Base-by-base conservation (phyloP, 2,329 filamentous ascomycete genomes). In the Neonectria neomacrospora region DNA sequence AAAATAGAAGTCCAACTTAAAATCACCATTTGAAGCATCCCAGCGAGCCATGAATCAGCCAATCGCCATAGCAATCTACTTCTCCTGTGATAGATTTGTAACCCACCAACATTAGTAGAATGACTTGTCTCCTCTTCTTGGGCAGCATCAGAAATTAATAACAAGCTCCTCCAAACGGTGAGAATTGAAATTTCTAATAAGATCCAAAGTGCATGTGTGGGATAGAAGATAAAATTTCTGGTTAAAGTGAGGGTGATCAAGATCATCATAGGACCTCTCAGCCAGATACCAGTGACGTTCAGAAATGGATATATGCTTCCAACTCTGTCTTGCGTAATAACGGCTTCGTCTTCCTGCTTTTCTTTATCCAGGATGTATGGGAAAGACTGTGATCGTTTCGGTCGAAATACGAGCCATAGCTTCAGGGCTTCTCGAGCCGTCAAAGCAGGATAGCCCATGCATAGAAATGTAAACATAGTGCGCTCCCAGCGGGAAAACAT, bases 401-500 rank as follows among this genome's bases (percentile, higher is more conserved):
- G 22, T 32, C 45, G 32, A 51, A 58, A 34, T 51, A 22, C 22
- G 42, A 51, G 14, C 45, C 22, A 11, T 12, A 51, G 32, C 34
- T 51, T 58, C 23, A 58, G 23, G 23, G 45, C 55, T 51, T 51
- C 55, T 23, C 23, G 52, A 54, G 52, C 52, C 16, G 55, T 58
- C 22, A 42, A 51, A 58, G 55, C 55, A 28, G 45, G 32, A 51
- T 42, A 58, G 10, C 55, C 55, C 55, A 51, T 58, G 23, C 32
- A 51, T 23, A 58, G 55, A 51, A 51, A 58, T 8, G 45, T 51
- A 34, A 51, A 58, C 45, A 42, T 41, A 10, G 45, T 58, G 11
- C 55, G 55, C 28, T 58, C 55, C 55, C 55, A 58, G 34, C 55
- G 55, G 7, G 55, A 51, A 42, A 51, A 58, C 55, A 58, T 58